Evolutionary conservation across 306 rosid species (phyloP).

Genomic region (Cicer bijugum): DNA sequence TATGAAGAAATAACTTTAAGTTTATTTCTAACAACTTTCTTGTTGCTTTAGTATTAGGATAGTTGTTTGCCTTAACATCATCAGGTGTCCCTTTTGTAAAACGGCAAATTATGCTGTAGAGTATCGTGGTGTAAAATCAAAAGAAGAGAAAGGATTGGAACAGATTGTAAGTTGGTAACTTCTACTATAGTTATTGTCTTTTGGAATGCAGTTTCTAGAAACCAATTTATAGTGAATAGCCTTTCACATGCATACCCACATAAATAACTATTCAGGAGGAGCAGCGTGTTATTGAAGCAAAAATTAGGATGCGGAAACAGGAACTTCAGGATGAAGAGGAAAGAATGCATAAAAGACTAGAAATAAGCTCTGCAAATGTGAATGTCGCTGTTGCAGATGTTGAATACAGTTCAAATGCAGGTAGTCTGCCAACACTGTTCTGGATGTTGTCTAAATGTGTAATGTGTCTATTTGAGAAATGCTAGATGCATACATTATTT

Average conservation of each 20-base stretch:
- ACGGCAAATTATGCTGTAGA: constrained; percentile 92
- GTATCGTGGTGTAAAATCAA: constrained; percentile 91
- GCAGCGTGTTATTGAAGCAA: constrained; percentile 98
- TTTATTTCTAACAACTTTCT: constrained; percentile 16
- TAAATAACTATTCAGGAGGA: constrained; percentile 69
- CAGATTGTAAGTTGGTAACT: constrained; percentile 72
- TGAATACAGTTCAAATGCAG: constrained; percentile 68
- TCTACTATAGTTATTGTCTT: constrained; percentile 33
- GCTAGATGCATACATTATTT: constrained; percentile 24
- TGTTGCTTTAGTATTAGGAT: constrained; percentile 25
- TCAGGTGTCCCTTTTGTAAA: constrained; percentile 96
- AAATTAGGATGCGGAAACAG: constrained; percentile 89
- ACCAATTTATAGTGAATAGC: constrained; percentile 15
- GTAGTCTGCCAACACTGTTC: constrained; percentile 49
- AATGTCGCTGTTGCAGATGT: constrained; percentile 55
- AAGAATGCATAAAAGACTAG: constrained; percentile 81
- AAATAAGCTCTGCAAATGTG: constrained; percentile 56
- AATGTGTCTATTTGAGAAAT: constrained; percentile 14
- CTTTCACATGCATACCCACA: constrained; percentile 11
- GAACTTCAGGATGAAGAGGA: constrained; percentile 92
- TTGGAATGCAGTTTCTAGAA: constrained; percentile 34
- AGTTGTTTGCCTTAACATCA: constrained; percentile 63
- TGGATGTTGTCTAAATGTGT: constrained; percentile 19
- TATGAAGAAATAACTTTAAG: not conserved
- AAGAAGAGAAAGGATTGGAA: constrained; percentile 93